These are phyloP conservation scores for Miamiensis avidus DNA, from an alignment of 169 alveolate species.

Conservation along the genomic window DNA sequence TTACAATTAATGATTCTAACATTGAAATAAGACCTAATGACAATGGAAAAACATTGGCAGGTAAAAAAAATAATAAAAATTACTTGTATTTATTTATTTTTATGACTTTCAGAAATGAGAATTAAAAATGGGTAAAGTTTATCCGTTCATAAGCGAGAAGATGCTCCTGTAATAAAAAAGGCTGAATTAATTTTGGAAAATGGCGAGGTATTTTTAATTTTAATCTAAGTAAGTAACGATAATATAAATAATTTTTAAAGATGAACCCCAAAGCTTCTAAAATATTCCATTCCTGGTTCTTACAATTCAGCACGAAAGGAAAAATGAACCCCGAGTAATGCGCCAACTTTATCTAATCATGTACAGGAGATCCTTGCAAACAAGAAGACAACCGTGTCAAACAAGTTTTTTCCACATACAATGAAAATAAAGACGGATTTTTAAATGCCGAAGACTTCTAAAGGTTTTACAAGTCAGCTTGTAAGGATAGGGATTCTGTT, in stretches of 20 bases:
- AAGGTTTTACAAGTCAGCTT: conserved; percentile 1
- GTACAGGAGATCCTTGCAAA: conserved; percentile 64
- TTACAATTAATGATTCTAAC: not conserved
- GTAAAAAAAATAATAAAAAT: not conserved
- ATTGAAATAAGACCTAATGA: not conserved
- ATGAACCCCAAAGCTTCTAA: conserved; percentile 11
- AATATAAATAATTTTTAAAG: not conserved
- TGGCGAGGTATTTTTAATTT: not conserved
- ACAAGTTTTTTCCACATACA: conserved; percentile 45
- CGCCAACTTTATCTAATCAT: conserved; percentile 58
- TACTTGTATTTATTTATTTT: too few relatives aligned
- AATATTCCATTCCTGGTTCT: conserved; percentile 70
- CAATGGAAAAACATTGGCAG: not conserved
- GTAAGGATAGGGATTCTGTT: conserved; percentile 27
- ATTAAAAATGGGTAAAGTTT: not conserved
- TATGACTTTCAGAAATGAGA: not conserved
- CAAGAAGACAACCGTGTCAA: conserved; percentile 52
- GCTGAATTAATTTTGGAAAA: not conserved
- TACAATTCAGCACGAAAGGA: conserved; percentile 61
- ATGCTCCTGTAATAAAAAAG: not conserved
- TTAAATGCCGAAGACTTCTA: conserved; percentile 35
- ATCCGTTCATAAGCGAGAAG: not conserved
- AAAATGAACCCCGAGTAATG: conserved; percentile 63
- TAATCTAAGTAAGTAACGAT: too few relatives aligned
- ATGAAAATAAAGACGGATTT: conserved; percentile 49